Evolutionary conservation across 306 rosid genomes (phyloP).

Genomic region (Inga laurina): DNA sequence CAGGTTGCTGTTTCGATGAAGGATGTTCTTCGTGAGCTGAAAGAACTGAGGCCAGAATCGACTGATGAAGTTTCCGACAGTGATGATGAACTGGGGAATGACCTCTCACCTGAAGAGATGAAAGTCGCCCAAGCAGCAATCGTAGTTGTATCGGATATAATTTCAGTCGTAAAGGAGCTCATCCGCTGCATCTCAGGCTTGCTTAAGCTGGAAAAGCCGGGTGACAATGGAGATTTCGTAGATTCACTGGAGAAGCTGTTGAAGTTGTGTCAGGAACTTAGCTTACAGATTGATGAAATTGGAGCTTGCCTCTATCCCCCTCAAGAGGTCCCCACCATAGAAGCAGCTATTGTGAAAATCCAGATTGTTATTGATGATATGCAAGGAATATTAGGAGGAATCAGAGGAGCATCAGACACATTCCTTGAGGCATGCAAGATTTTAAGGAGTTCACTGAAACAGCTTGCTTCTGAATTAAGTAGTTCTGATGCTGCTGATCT

Average conservation of each 20-base stretch:
- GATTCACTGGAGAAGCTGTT: conserved; percentile 76
- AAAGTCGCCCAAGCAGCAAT: conserved; percentile 63
- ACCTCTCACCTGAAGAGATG: conserved; percentile 88
- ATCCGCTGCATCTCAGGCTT: conserved; percentile 74
- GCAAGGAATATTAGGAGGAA: conserved; percentile 47
- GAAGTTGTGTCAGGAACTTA: conserved; percentile 64
- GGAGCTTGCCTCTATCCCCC: conserved; percentile 97
- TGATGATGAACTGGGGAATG: conserved; percentile 79
- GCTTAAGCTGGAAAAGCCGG: conserved; percentile 67
- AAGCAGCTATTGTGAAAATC: conserved; percentile 55
- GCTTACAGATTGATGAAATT: conserved; percentile 76
- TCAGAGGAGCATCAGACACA: conserved; percentile 56
- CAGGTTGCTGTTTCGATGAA: conserved; percentile 83
- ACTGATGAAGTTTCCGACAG: conserved; percentile 36
- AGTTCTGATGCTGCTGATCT: not conserved
- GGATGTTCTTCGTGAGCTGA: conserved; percentile 95
- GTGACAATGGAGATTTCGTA: conserved; percentile 49
- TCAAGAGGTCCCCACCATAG: conserved; percentile 65
- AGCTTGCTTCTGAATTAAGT: conserved; percentile 50
- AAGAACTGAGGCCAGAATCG: conserved; percentile 74
- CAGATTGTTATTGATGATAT: conserved; percentile 52
- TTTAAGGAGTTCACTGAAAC: conserved; percentile 52
- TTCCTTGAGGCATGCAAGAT: conserved; percentile 58
- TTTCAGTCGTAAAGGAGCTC: conserved; percentile 67
- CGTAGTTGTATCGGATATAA: conserved; percentile 57